A percentile compares a stretch with the other conserved stretches of the same genome.
phyloP scores from a whole-genome alignment of 2,329 filamentous ascomycete species.

The Cladophialophora psammophila region DNA sequence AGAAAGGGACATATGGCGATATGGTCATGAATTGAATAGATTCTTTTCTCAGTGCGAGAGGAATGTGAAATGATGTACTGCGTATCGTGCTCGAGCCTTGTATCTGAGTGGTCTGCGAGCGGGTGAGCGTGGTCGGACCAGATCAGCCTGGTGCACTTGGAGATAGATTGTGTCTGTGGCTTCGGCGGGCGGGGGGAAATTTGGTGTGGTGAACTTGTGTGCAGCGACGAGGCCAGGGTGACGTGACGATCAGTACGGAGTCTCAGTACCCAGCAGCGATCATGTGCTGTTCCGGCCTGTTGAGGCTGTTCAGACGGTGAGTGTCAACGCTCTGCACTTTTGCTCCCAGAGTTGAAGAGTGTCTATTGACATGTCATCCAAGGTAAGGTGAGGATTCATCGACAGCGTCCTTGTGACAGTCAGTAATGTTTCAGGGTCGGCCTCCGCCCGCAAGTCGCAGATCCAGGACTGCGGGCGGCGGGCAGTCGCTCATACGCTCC shows the following conservation, averaged over 20 bases:
- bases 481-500: conserved; percentile 5
- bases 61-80: not conserved
- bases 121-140: conserved; percentile 23
- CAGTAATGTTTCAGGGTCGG: conserved; percentile 18
- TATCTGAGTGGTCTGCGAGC: conserved; percentile 7
- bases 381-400: not conserved
- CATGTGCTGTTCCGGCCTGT: not conserved
- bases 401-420: conserved; percentile 4
- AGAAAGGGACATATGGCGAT: conserved; percentile 54
- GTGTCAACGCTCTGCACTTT: conserved; percentile 1
- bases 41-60: conserved; percentile 1
- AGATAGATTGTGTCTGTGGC: conserved; percentile 20
- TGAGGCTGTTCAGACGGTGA: not conserved
- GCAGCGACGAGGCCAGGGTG: conserved; percentile 7
- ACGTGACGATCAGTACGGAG: not conserved
- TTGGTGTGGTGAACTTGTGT: conserved; percentile 14
- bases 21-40: conserved; percentile 13
- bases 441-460: conserved; percentile 10
- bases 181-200: conserved; percentile 14
- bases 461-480: conserved; percentile 20
- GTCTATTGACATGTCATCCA: not conserved
- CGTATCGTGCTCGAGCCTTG: conserved; percentile 1
- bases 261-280: not conserved
- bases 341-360: not conserved
- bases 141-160: conserved; percentile 27